Evolutionary conservation across 202 grass and related monocot species (phyloP).

Genomic region (Eragrostis tef): DNA sequence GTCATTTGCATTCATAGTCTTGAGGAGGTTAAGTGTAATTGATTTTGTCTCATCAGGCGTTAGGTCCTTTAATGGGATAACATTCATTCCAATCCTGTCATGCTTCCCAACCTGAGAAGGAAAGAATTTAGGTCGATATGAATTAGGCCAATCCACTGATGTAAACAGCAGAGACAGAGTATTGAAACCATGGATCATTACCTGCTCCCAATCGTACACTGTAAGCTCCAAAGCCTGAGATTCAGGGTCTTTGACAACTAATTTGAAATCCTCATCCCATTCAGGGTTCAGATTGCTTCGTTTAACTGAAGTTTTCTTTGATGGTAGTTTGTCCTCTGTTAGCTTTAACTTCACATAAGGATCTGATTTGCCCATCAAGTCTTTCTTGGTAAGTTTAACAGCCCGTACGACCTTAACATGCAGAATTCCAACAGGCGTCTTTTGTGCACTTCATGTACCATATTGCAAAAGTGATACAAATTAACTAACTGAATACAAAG

Average conservation of each 20-base stretch:
- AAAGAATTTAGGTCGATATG: constrained; percentile 14
- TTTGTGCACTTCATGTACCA: constrained; percentile 54
- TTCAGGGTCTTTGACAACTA: constrained; percentile 71
- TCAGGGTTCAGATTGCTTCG: constrained; percentile 70
- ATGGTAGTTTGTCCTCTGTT: constrained; percentile 60
- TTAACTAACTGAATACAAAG: constrained; percentile 37
- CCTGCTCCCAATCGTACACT: constrained; percentile 89
- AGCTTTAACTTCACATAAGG: constrained; percentile 78
- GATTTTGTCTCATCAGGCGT: constrained; percentile 61
- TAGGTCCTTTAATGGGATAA: constrained; percentile 62
- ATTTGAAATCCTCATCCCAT: constrained; percentile 76
- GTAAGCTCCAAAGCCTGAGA: constrained; percentile 66
- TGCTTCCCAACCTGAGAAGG: constrained; percentile 72
- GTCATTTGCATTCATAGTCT: constrained; percentile 73
- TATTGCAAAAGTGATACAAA: constrained; percentile 2
- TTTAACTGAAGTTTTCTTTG: constrained; percentile 71
- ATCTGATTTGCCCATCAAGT: constrained; percentile 70
- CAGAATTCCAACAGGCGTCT: constrained; percentile 69
- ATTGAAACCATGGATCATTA: constrained; percentile 36
- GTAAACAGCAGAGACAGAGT: constrained; percentile 22
- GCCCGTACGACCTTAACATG: constrained; percentile 61
- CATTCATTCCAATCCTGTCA: constrained; percentile 73
- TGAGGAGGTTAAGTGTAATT: constrained; percentile 66
- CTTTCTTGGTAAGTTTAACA: constrained; percentile 70
- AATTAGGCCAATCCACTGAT: background rate